phyloP scores from a whole-genome alignment of 352 stramenopile genomes.

The Pythium aristosporum region DNA sequence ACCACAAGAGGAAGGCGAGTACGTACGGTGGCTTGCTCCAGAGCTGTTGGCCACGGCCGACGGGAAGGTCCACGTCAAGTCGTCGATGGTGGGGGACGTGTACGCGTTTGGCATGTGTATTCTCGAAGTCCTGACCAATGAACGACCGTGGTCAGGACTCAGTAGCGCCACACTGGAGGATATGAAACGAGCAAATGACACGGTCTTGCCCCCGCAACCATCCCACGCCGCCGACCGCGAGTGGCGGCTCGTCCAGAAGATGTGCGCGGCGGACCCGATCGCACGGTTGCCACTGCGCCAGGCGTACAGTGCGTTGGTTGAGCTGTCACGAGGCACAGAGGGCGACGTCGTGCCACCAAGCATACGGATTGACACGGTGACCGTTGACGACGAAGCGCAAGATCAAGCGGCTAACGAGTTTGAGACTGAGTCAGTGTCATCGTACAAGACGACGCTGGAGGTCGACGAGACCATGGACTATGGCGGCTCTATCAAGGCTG shows the following conservation, averaged over 20 bases:
- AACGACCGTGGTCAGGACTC: conserved; percentile 47
- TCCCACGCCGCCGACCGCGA: conserved; percentile 37
- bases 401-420: conserved; percentile 5
- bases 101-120: conserved; percentile 84
- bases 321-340: conserved; percentile 22
- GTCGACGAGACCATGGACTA: conserved; percentile 1
- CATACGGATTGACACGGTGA: conserved; percentile 1
- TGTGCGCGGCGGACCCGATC: conserved; percentile 53
- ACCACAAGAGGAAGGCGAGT: conserved; percentile 40
- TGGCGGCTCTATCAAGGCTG: not conserved
- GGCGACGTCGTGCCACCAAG: conserved; percentile 12
- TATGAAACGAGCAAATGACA: conserved; percentile 36
- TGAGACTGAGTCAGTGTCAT: conserved; percentile 25
- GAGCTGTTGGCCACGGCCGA: conserved; percentile 37
- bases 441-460: conserved; percentile 26
- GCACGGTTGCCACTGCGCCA: conserved; percentile 48
- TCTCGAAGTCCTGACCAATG: conserved; percentile 54
- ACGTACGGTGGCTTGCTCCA: conserved; percentile 65
- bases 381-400: not conserved
- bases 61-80: not conserved
- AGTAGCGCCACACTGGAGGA: conserved; percentile 47
- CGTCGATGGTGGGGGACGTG: conserved; percentile 51
- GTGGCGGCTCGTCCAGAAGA: conserved; percentile 62
- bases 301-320: conserved; percentile 46
- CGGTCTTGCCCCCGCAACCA: conserved; percentile 48